Evolutionary conservation across 148 eudicot genomes (phyloP).

Genomic region (Rhododendron williamsianum): DNA sequence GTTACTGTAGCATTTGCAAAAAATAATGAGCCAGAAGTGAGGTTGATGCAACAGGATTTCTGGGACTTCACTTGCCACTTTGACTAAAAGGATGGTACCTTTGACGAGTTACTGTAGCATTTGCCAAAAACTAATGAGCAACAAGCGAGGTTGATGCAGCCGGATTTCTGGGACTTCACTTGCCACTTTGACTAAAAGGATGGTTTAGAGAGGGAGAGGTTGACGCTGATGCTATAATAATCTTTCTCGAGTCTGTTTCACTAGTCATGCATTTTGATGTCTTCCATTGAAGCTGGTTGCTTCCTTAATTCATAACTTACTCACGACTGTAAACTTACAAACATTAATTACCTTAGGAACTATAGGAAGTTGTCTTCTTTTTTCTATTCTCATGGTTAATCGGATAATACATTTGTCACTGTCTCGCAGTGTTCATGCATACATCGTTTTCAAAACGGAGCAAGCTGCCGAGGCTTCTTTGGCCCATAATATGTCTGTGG

Average conservation of each 20-base stretch:
- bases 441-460: conserved; percentile 77
- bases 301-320: background rate
- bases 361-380: background rate
- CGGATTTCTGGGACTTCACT: background rate
- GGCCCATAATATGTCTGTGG: conserved; percentile 91
- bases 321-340: background rate
- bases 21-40: background rate
- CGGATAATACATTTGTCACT: background rate
- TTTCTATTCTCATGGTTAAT: background rate
- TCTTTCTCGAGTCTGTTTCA: background rate
- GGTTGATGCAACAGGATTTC: background rate
- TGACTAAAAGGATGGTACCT: background rate
- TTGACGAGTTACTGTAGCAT: background rate
- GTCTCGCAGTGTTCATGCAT: conserved; percentile 78
- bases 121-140: background rate
- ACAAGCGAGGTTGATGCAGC: background rate
- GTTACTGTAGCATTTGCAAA: background rate
- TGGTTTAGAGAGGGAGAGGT: background rate
- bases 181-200: background rate
- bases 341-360: background rate
- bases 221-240: background rate
- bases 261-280: background rate
- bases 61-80: background rate
- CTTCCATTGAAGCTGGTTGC: background rate
- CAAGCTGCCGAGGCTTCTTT: conserved; percentile 82